phyloP scores from a whole-genome alignment of 306 rosid genomes.

The Ormosia emarginata region DNA sequence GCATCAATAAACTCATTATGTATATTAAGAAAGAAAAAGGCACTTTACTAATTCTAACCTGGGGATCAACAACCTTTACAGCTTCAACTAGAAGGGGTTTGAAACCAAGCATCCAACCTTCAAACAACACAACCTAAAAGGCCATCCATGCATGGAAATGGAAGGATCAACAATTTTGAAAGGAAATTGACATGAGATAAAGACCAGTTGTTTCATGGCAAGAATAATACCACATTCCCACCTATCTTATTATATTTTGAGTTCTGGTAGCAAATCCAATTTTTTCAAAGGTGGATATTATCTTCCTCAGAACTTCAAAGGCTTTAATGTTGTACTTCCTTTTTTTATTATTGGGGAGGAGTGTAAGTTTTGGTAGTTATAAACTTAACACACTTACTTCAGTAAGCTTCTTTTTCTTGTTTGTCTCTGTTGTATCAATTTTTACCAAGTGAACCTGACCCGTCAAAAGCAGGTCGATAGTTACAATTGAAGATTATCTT shows the following conservation, averaged over 20 bases:
- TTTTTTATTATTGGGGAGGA: not conserved
- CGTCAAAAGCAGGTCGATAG: not conserved
- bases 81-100: conserved; percentile 66
- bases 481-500: conserved; percentile 31
- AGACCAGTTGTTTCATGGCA: not conserved
- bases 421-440: not conserved
- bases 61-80: conserved; percentile 74
- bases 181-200: not conserved
- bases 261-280: not conserved
- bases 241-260: not conserved
- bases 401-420: not conserved
- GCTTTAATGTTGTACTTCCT: not conserved
- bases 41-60: conserved; percentile 45
- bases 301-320: not conserved
- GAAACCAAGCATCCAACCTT: conserved; percentile 99
- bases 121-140: conserved; percentile 74
- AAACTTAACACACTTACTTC: not conserved
- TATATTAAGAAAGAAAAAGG: not conserved
- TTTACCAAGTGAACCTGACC: not conserved
- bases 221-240: not conserved
- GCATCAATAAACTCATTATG: not conserved
- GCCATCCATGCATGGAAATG: conserved; percentile 19
- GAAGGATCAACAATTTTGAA: conserved; percentile 1
- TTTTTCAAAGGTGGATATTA: not conserved
- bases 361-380: not conserved